Conservation (phyloP, 768 basidiomycete species). For the Lanmaoa pseudosensibilis region DNA sequence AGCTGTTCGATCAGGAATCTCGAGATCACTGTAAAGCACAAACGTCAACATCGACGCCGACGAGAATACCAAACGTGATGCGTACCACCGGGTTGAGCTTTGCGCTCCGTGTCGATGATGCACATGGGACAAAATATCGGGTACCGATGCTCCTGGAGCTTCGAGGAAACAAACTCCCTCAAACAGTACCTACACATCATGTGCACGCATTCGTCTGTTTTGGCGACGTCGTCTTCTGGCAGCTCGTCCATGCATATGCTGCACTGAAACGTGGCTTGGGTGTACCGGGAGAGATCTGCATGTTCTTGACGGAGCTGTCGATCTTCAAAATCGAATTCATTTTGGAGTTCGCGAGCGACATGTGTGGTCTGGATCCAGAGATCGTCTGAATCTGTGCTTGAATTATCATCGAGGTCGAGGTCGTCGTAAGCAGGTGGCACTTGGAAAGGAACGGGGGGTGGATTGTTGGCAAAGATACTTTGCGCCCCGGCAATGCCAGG, state of each 20-base stretch:
- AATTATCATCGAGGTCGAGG: conserved; percentile 1
- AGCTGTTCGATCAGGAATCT: conserved; percentile 42
- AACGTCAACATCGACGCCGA: neutral
- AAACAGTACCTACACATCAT: conserved; percentile 56
- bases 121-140: conserved; percentile 67
- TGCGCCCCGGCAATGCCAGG: conserved; percentile 8
- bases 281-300: conserved; percentile 24
- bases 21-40: conserved; percentile 37
- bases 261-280: conserved; percentile 49
- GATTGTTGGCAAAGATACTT: conserved; percentile 30
- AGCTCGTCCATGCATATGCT: conserved; percentile 55
- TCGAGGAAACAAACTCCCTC: conserved; percentile 39
- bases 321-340: conserved; percentile 43
- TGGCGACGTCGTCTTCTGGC: conserved; percentile 42
- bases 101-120: conserved; percentile 26
- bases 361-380: conserved; percentile 6
- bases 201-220: conserved; percentile 49
- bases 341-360: conserved; percentile 35
- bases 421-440: conserved; percentile 13
- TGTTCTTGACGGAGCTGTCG: conserved; percentile 36
- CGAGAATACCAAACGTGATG: neutral
- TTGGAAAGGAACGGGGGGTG: conserved; percentile 23
- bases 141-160: conserved; percentile 52
- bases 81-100: conserved; percentile 35
- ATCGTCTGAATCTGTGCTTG: too few relatives aligned